Evolutionary conservation across 2,329 filamentous ascomycete species (phyloP), one percentile per base, ranked within the genome.

Genomic region (Neonectria punicea): DNA sequence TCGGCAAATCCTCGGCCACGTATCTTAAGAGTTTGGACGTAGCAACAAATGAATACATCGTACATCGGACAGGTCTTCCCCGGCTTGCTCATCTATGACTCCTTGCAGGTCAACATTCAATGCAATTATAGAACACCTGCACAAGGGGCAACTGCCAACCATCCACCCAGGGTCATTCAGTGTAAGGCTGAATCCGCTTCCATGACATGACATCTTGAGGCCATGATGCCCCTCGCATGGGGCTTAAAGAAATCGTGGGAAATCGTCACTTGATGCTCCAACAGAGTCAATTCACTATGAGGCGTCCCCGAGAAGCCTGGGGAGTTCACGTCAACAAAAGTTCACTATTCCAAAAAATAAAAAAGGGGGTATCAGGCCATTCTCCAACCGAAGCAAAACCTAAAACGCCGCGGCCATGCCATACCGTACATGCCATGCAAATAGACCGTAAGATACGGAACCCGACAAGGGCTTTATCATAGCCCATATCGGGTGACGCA

Each of bases 401-500:
- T 62, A 58, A 60, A 71, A 73, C 71, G 61, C 67, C 71, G 32
- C 43, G 32, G 28, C 18, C 30, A 66, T 65, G 55, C 58, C 32
- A 58, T 51, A 36, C 32, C 30, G 9, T 30, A 8, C 30, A 65
- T 65, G 55, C 57, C 32, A 55, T 51, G 41, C 32, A 10, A 43
- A 43, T 32, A 57, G 57, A 50, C 28, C 46, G 32, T 34, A 20
- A 47, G 20, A 47, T 51, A 53, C n/a, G 41, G 13, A 16, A 34
- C 28, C 16, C 9, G 20, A 58, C 47, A 58, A 39, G 32, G 34
- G 28, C 11, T 53, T 20, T 18, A n/a, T 78, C 70, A 83, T 18
- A 82, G 51, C 13, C 88, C 88, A 74, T 90, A 91, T 73, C 90
- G 83, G 63, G 88, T 86, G 67, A 93, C 85, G 71, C 90, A 91